Evolutionary conservation across 2,329 filamentous ascomycete species (phyloP).

Genomic region (Phialophora chinensis): DNA sequence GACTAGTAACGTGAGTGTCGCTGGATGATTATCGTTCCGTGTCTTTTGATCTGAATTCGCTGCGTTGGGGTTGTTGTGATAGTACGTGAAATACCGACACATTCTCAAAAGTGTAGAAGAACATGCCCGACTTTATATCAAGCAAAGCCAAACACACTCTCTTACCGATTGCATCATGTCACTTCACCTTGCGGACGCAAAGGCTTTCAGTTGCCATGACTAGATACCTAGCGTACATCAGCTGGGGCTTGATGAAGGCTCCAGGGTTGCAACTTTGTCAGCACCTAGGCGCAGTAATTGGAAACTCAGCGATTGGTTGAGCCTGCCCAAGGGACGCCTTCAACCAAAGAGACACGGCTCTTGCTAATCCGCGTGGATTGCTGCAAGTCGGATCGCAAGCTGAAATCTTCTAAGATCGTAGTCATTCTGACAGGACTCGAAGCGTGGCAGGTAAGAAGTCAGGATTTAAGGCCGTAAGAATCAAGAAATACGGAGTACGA

Average conservation of each 20-base stretch:
- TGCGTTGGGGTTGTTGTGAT: background rate
- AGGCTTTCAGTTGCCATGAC: background rate
- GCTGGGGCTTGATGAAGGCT: no score
- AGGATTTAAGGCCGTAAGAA: background rate
- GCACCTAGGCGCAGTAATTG: background rate
- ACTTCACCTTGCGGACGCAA: background rate
- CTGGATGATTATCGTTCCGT: background rate
- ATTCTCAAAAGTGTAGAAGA: background rate
- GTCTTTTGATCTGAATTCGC: background rate
- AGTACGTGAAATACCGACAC: background rate
- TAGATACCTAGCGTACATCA: no score
- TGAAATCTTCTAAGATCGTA: background rate
- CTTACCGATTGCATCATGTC: background rate
- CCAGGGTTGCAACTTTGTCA: no score
- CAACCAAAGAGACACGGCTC: no score
- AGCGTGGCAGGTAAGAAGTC: background rate
- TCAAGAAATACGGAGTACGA: background rate
- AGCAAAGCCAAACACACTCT: background rate
- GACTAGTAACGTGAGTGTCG: background rate
- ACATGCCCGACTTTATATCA: slow-evolving; percentile 1
- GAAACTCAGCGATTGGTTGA: background rate
- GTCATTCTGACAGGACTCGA: background rate
- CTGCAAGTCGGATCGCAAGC: background rate
- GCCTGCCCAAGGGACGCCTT: background rate
- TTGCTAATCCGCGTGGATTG: background rate